These are phyloP conservation scores for Striga hermonthica DNA, from an alignment of 305 asterid genomes.

Conservation along the genomic window DNA sequence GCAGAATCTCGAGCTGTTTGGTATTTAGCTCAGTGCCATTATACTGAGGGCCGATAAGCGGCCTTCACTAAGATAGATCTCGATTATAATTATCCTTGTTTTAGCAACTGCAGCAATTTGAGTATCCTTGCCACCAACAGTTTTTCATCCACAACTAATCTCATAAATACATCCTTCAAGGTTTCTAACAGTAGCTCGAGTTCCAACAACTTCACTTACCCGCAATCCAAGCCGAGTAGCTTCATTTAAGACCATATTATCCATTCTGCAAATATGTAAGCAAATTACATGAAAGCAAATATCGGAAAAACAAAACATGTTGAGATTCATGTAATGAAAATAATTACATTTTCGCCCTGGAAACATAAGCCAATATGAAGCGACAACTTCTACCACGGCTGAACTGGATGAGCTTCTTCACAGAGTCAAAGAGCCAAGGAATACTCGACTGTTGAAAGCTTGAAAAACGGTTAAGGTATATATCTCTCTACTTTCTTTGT, in stretches of 20 bases:
- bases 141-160: constrained; percentile 38
- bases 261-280: constrained; percentile 55
- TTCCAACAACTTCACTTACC: constrained; percentile 63
- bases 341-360: constrained; percentile 81
- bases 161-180: constrained; percentile 74
- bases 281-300: background rate
- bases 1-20: background rate
- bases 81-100: constrained; percentile 3
- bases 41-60: background rate
- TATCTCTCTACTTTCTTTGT: background rate
- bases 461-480: constrained; percentile 53
- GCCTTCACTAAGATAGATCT: background rate
- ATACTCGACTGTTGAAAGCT: constrained; percentile 88
- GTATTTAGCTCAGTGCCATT: too few relatives aligned
- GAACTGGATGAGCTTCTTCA: constrained; percentile 51
- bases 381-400: constrained; percentile 54
- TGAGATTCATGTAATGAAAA: background rate
- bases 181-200: constrained; percentile 52
- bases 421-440: constrained; percentile 79
- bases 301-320: too few relatives aligned
- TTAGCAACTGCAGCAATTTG: background rate
- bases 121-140: background rate
- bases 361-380: constrained; percentile 77
- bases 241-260: constrained; percentile 62
- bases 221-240: constrained; percentile 60